phyloP scores from a whole-genome alignment of 371 early-diverging fungal genomes.

The Apophysomyces trapeziformis region DNA sequence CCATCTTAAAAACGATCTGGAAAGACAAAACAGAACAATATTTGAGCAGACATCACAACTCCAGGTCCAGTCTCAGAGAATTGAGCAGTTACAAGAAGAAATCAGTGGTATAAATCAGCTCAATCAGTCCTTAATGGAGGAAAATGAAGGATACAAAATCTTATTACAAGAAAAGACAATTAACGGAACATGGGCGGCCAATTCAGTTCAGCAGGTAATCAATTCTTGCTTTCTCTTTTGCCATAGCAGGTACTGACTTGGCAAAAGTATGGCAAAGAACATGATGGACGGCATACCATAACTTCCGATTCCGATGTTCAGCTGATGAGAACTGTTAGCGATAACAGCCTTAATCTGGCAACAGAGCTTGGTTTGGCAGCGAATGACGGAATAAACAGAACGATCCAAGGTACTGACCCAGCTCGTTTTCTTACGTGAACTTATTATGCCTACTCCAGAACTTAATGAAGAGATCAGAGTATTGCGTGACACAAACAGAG shows the following conservation, averaged over 20 bases:
- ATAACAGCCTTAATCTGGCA: constrained; percentile 47
- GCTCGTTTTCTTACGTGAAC: neutral
- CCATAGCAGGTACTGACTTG: neutral
- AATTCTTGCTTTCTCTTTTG: neutral
- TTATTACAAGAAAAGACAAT: constrained; percentile 70
- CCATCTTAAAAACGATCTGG: constrained; percentile 39
- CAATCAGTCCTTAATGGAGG: constrained; percentile 70
- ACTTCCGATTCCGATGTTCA: neutral
- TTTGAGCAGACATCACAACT: neutral
- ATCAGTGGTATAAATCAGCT: constrained; percentile 54
- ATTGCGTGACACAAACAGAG: constrained; percentile 63
- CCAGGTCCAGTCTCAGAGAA: constrained; percentile 26
- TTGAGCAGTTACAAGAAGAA: constrained; percentile 44
- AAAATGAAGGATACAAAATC: constrained; percentile 75
- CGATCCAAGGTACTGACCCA: constrained; percentile 15
- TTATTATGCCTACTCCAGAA: constrained; percentile 11
- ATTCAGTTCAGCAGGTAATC: constrained; percentile 37
- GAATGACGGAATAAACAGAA: constrained; percentile 17
- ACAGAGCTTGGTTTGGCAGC: constrained; percentile 59
- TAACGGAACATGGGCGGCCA: constrained; percentile 57
- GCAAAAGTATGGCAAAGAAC: neutral
- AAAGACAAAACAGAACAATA: neutral
- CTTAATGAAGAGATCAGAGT: constrained; percentile 52
- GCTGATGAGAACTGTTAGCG: neutral
- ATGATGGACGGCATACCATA: no score